Conservation (phyloP, 2,329 filamentous ascomycete genomes). For the Fusarium subtropicale region DNA sequence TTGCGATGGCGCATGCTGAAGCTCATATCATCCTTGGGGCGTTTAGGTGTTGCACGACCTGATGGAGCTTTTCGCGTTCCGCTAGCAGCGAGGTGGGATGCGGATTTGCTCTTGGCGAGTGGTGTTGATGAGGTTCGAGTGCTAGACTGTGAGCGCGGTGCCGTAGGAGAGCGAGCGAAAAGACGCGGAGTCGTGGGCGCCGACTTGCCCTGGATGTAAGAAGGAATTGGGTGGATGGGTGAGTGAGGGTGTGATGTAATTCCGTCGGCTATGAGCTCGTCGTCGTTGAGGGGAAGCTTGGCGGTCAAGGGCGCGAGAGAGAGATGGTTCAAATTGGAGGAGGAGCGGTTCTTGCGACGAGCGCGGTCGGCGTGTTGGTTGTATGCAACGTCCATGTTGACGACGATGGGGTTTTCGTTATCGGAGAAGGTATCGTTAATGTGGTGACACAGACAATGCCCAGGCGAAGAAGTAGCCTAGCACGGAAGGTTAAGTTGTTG, state of each 20-base stretch:
- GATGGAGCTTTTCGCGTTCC: constrained; percentile 43
- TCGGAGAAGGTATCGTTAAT: neutral
- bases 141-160: constrained; percentile 60
- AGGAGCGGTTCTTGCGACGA: constrained; percentile 69
- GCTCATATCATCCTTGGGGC: constrained; percentile 48
- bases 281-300: constrained; percentile 68
- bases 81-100: constrained; percentile 61
- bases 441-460: constrained; percentile 6
- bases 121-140: constrained; percentile 56
- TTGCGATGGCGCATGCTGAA: constrained; percentile 53
- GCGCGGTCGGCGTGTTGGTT: constrained; percentile 69
- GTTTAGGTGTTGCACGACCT: constrained; percentile 53
- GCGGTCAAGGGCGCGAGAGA: constrained; percentile 73
- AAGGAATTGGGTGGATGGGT: constrained; percentile 51
- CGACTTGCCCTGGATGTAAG: constrained; percentile 71
- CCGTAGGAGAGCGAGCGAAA: constrained; percentile 67
- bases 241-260: constrained; percentile 42
- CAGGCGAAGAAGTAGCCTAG: constrained; percentile 7
- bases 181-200: constrained; percentile 73
- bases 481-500: constrained; percentile 8
- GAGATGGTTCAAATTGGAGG: constrained; percentile 69
- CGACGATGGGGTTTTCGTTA: neutral
- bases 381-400: constrained; percentile 67
- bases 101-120: constrained; percentile 72
- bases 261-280: constrained; percentile 58